Evolutionary conservation across 169 alveolate species (phyloP).

Genomic region (Cryptosporidium ryanae): DNA sequence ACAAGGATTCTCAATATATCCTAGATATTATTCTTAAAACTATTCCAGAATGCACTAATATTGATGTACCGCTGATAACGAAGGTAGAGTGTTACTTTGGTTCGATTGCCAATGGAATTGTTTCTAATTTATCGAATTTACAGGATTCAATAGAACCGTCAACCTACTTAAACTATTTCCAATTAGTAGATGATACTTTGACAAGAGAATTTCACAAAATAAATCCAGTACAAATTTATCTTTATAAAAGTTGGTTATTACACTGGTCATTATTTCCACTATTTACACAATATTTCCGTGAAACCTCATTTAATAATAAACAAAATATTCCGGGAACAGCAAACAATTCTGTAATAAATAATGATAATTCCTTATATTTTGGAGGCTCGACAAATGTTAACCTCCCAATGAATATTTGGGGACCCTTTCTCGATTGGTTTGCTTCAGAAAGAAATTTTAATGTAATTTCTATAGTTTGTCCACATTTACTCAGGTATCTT

Average conservation of each 20-base stretch:
- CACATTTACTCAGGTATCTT: conserved; percentile 65
- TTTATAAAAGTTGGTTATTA: conserved; percentile 69
- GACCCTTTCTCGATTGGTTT: conserved; percentile 72
- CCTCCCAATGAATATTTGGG: conserved; percentile 39
- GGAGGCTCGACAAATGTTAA: conserved; percentile 7
- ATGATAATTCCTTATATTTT: neutral
- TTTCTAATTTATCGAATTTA: conserved; percentile 33
- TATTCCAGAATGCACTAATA: conserved; percentile 65
- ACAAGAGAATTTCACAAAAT: conserved; percentile 70
- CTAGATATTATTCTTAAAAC: conserved; percentile 45
- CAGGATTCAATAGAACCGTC: conserved; percentile 54
- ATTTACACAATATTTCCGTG: conserved; percentile 66
- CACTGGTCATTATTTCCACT: conserved; percentile 70
- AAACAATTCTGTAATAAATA: neutral
- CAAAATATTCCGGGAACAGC: neutral
- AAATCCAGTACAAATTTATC: conserved; percentile 54
- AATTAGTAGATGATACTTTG: conserved; percentile 58
- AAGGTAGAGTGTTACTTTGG: conserved; percentile 68
- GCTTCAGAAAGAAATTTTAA: conserved; percentile 69
- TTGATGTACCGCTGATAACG: conserved; percentile 46
- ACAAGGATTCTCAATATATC: conserved; percentile 53
- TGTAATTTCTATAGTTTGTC: conserved; percentile 51
- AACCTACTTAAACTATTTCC: conserved; percentile 55
- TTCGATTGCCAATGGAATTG: conserved; percentile 68
- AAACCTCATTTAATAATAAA: conserved; percentile 15